phyloP scores from a whole-genome alignment of 2,329 filamentous ascomycete genomes.

The Trichoderma simmonsii region DNA sequence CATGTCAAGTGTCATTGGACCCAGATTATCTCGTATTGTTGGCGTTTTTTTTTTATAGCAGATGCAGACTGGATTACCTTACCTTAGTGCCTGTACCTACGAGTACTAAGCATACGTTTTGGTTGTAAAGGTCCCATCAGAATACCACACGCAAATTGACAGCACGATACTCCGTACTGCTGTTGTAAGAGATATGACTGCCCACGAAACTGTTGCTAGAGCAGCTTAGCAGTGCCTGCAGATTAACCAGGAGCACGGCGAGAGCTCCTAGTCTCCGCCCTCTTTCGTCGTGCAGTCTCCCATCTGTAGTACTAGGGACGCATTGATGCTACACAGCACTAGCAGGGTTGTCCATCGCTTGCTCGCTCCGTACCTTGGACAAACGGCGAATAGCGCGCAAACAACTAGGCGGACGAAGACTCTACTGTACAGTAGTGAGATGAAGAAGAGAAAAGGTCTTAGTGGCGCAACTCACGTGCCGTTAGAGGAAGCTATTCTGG shows the following conservation, averaged over 20 bases:
- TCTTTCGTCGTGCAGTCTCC: constrained; percentile 8
- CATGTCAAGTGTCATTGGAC: not conserved
- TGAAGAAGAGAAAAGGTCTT: not conserved
- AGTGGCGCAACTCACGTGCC: not conserved
- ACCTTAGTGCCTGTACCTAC: too few species aligned
- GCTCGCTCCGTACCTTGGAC: not conserved
- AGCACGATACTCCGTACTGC: not conserved
- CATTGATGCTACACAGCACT: constrained; percentile 7
- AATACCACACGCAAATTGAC: not conserved
- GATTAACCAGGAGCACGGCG: constrained; percentile 1
- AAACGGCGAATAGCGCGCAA: not conserved
- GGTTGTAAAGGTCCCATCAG: too few species aligned
- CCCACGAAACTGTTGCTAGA: not conserved
- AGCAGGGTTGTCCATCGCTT: constrained; percentile 8
- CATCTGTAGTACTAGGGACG: constrained; percentile 8
- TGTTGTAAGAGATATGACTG: not conserved
- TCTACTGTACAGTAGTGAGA: not conserved
- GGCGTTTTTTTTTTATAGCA: too few species aligned
- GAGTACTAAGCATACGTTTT: too few species aligned
- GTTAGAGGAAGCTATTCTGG: not conserved
- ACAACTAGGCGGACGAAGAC: not conserved
- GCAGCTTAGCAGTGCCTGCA: not conserved
- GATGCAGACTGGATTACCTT: too few species aligned
- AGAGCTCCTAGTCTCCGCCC: constrained; percentile 9
- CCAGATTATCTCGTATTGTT: not conserved